Evolutionary conservation across 2,329 filamentous ascomycete species (phyloP).

Genomic region (Calycina marina): DNA sequence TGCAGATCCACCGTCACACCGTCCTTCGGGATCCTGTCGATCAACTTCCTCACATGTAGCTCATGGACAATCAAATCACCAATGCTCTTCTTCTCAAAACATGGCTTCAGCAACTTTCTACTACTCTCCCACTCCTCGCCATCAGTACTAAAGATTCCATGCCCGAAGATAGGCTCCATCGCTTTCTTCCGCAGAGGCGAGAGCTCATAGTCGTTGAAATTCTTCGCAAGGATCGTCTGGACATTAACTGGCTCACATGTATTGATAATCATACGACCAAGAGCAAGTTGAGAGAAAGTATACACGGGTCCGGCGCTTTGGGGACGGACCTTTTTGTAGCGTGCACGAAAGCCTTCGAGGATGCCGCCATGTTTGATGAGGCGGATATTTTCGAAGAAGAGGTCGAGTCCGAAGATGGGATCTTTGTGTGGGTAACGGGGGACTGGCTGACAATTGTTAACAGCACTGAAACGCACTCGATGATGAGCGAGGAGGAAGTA

Average conservation of each 20-base stretch:
- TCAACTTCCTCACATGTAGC: conserved; percentile 39
- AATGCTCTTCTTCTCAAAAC: conserved; percentile 34
- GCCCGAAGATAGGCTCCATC: conserved; percentile 28
- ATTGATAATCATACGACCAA: conserved; percentile 26
- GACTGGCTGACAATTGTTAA: conserved; percentile 32
- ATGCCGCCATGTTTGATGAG: conserved; percentile 25
- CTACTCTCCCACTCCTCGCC: conserved; percentile 33
- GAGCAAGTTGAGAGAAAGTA: conserved; percentile 4
- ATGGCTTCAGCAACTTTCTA: conserved; percentile 36
- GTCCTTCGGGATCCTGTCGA: conserved; percentile 40
- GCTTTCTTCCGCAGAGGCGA: conserved; percentile 18
- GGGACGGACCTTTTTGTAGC: conserved; percentile 20
- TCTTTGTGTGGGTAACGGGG: conserved; percentile 35
- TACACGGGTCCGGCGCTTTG: not conserved
- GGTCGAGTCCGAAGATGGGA: conserved; percentile 36
- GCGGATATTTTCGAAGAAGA: conserved; percentile 27
- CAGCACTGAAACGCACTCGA: conserved; percentile 2
- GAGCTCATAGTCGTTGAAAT: conserved; percentile 40
- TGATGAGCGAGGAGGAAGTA: conserved; percentile 2
- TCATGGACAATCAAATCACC: conserved; percentile 42
- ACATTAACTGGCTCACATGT: conserved; percentile 42
- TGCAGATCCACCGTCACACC: conserved; percentile 44
- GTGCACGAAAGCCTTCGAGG: conserved; percentile 21
- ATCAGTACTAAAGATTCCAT: conserved; percentile 37
- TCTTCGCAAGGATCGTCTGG: conserved; percentile 38